Evolutionary conservation across 2,329 filamentous ascomycete genomes (phyloP).

Genomic region (Alternaria consortialis): DNA sequence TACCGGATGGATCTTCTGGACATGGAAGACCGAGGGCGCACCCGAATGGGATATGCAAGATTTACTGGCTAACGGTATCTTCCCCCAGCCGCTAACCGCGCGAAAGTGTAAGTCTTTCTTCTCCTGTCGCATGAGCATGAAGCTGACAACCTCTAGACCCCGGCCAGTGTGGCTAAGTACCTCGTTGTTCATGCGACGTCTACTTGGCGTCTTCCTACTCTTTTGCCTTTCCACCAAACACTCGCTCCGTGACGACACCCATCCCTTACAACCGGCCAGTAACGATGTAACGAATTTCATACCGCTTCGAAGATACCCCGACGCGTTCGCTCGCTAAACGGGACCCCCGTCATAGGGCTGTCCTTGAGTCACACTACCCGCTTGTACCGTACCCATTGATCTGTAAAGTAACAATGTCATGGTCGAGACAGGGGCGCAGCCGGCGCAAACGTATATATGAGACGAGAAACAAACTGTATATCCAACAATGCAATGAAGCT

Average conservation of each 20-base stretch:
- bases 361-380: neutral
- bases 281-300: slow-evolving; percentile 33
- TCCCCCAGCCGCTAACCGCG: slow-evolving; percentile 56
- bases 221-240: slow-evolving; percentile 21
- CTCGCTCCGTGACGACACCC: slow-evolving; percentile 24
- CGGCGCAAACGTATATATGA: slow-evolving; percentile 12
- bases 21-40: slow-evolving; percentile 60
- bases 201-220: slow-evolving; percentile 11
- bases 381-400: neutral
- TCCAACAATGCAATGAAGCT: neutral
- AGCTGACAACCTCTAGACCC: slow-evolving; percentile 36
- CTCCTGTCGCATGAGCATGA: slow-evolving; percentile 8
- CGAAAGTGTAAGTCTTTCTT: slow-evolving; percentile 49
- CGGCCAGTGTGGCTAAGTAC: slow-evolving; percentile 46
- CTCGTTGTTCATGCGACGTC: slow-evolving; percentile 3
- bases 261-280: slow-evolving; percentile 13
- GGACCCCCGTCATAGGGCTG: slow-evolving; percentile 9
- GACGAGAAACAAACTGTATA: slow-evolving; percentile 7
- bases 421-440: neutral
- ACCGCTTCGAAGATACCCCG: slow-evolving; percentile 38
- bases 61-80: slow-evolving; percentile 56
- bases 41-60: slow-evolving; percentile 61
- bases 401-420: neutral
- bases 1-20: slow-evolving; percentile 61
- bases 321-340: slow-evolving; percentile 31